Base-by-base conservation (phyloP, 2,329 filamentous ascomycete genomes). In the Septoria petroselini region DNA sequence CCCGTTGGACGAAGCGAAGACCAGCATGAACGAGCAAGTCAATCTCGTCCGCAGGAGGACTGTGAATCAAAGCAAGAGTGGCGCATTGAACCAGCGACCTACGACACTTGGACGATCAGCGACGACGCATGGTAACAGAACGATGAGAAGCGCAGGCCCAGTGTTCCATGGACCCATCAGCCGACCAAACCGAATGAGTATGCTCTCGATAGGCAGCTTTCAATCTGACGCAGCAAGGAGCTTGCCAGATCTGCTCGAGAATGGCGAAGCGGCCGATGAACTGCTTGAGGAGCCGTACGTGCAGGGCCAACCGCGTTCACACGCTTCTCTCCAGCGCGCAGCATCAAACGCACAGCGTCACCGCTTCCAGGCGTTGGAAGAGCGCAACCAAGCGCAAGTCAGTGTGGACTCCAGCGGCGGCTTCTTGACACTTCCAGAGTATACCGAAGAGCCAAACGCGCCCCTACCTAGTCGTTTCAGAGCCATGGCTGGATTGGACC, bases 351-450 rank as follows among this genome's bases (percentile, higher is more conserved):
- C 81, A n/a, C 88, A 82, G 58, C 80, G 85, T 48, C 79, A 81
- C 48, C 76, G 84, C n/a, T 79, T 86, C 59, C 83, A 84, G 37
- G 76, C 76, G 3, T 75, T 80, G 2, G 74, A 81, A 15, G 76
- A 78, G 50, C 58, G 62, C 29, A 78, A 76, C 25, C 78, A 79
- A 18, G 65, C 66, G 27, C 57, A 61, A 25, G 53, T 60, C 37
- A 62, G 59, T 40, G 53, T 54, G 1, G 87, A 91, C 64, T 85
- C 85, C 7, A 85, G 88, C 62, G 86, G 88, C 59, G 89, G 85
- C 81, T 85, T 88, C n/a, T 83, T 88, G 8, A 85, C 87, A 4
- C 85, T 88, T 18, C 88, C 88, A 3, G 86, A 87, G 1, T 93
- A 93, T 61, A 79, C 82, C 25, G 80, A 82, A 53, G 82, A 86